phyloP scores from a whole-genome alignment of 768 basidiomycete species.

The Boletus rufocinnamomeus region DNA sequence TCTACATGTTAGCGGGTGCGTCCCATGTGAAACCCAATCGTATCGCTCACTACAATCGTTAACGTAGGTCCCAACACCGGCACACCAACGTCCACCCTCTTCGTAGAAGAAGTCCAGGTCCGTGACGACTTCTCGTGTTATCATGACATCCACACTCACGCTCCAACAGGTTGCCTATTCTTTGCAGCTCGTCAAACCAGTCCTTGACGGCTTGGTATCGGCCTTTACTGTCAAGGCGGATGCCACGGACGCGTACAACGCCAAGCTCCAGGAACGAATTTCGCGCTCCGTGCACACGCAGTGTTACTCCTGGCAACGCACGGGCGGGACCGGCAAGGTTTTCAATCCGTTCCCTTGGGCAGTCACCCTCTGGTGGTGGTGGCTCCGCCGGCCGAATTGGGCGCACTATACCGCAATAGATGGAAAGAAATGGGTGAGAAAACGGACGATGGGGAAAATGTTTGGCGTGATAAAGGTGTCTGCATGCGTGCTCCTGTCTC shows the following conservation, averaged over 20 bases:
- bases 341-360: slow-evolving; percentile 44
- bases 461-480: slow-evolving; percentile 4
- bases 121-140: background rate
- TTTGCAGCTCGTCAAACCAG: slow-evolving; percentile 33
- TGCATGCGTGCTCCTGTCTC: slow-evolving; percentile 4
- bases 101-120: slow-evolving; percentile 34
- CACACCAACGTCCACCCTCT: slow-evolving; percentile 28
- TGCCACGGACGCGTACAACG: slow-evolving; percentile 32
- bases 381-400: slow-evolving; percentile 39
- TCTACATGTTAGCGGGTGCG: slow-evolving; percentile 35
- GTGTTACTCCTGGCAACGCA: slow-evolving; percentile 46
- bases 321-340: slow-evolving; percentile 38
- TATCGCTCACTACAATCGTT: background rate
- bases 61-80: slow-evolving; percentile 30
- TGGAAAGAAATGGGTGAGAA: slow-evolving; percentile 40
- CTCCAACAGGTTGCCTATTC: slow-evolving; percentile 29
- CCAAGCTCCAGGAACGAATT: slow-evolving; percentile 19
- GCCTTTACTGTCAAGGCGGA: slow-evolving; percentile 27
- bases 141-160: background rate
- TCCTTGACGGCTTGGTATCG: slow-evolving; percentile 24
- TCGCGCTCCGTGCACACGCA: slow-evolving; percentile 26
- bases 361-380: slow-evolving; percentile 36
- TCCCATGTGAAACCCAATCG: background rate
- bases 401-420: slow-evolving; percentile 38
- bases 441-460: slow-evolving; percentile 4